Conservation (phyloP, 2,329 filamentous ascomycete genomes). For the Colletotrichum sansevieriae region DNA sequence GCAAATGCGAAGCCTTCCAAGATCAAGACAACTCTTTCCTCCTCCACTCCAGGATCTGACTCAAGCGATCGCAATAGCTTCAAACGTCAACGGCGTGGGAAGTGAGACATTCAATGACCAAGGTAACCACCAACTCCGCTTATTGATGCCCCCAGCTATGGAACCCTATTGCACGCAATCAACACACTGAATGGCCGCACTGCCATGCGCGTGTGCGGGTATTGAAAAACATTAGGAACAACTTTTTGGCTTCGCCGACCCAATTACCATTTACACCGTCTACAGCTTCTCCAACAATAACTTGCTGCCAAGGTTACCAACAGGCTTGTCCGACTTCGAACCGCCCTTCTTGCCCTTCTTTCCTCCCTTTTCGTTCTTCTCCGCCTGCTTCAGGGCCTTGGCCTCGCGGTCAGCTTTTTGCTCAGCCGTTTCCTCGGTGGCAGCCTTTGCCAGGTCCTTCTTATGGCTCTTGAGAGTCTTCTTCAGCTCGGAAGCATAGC, state of each 20-base stretch:
- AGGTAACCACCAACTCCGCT: constrained; percentile 22
- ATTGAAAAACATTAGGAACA: constrained; percentile 35
- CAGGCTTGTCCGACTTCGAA: constrained; percentile 56
- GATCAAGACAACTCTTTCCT: not conserved
- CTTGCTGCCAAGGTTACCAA: constrained; percentile 73
- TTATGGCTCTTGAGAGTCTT: constrained; percentile 80
- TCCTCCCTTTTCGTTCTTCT: constrained; percentile 52
- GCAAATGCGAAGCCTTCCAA: constrained; percentile 8
- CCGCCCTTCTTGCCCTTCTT: constrained; percentile 59
- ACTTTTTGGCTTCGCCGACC: constrained; percentile 33
- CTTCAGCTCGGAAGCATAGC: constrained; percentile 74
- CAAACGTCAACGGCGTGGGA: not conserved
- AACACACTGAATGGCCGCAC: constrained; percentile 18
- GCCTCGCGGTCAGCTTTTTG: constrained; percentile 66
- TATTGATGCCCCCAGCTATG: constrained; percentile 27
- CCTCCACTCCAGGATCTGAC: constrained; percentile 1
- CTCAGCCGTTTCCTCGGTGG: constrained; percentile 68
- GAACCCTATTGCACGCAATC: constrained; percentile 34
- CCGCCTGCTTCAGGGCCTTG: constrained; percentile 58
- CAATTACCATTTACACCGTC: constrained; percentile 24
- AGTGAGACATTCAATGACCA: not conserved
- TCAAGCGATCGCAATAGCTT: constrained; percentile 5
- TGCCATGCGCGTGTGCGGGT: constrained; percentile 33
- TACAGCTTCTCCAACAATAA: constrained; percentile 71
- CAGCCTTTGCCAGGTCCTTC: constrained; percentile 77